Evolutionary conservation across 2,329 filamentous ascomycete species (phyloP).

Genomic region (Colletotrichum falcatum): DNA sequence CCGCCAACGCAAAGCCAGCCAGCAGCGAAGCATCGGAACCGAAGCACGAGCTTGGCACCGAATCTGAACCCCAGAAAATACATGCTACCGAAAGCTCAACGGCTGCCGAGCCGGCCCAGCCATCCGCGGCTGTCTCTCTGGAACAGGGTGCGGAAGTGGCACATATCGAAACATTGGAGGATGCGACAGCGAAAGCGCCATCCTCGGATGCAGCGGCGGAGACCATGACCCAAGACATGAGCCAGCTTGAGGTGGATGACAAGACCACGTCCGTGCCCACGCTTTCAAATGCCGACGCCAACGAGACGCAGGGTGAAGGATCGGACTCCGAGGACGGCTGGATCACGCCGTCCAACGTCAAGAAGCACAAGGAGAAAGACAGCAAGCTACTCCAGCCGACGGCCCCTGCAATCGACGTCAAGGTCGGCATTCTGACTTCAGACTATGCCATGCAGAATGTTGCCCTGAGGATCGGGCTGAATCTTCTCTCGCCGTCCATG

Average conservation of each 20-base stretch:
- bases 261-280: constrained; percentile 32
- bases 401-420: constrained; percentile 71
- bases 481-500: constrained; percentile 83
- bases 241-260: constrained; percentile 39
- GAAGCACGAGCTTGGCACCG: constrained; percentile 10
- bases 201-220: constrained; percentile 26
- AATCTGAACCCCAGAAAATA: constrained; percentile 46
- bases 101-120: constrained; percentile 5
- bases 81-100: constrained; percentile 43
- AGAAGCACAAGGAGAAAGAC: constrained; percentile 82
- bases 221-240: constrained; percentile 26
- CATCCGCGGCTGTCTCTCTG: constrained; percentile 11
- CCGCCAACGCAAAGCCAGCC: constrained; percentile 77
- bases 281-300: constrained; percentile 42
- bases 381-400: constrained; percentile 53
- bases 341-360: constrained; percentile 95
- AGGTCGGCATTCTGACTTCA: constrained; percentile 91
- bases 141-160: constrained; percentile 20
- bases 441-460: constrained; percentile 99
- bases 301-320: constrained; percentile 53
- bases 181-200: constrained; percentile 14
- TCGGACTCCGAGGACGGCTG: constrained; percentile 77
- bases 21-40: constrained; percentile 45
- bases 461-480: constrained; percentile 92
- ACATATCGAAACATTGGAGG: constrained; percentile 23